Evolutionary conservation across 805 yeast genomes (phyloP).

Genomic region (Starmerella bacillaris): DNA sequence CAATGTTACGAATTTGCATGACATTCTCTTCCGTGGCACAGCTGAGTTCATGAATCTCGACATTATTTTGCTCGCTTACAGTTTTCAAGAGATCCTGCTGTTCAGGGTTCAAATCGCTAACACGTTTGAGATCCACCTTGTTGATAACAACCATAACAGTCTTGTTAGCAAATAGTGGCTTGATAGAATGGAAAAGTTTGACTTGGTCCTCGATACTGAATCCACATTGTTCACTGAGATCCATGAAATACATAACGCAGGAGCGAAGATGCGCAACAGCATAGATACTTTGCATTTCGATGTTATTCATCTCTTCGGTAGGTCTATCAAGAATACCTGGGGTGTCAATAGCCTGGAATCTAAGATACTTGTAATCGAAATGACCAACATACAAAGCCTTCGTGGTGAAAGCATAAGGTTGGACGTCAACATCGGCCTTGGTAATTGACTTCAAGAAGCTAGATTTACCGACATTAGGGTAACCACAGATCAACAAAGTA

Average conservation of each 20-base stretch:
- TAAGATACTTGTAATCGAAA: slow-evolving; percentile 89
- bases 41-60: slow-evolving; percentile 82
- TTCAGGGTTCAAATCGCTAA: slow-evolving; percentile 65
- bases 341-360: slow-evolving; percentile 98
- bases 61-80: slow-evolving; percentile 43
- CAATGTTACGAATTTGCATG: slow-evolving; percentile 88
- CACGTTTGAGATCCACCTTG: slow-evolving; percentile 76
- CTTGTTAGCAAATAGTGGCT: slow-evolving; percentile 93
- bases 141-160: slow-evolving; percentile 89
- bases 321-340: slow-evolving; percentile 98
- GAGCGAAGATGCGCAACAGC: slow-evolving; percentile 97
- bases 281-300: slow-evolving; percentile 97
- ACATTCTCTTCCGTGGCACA: slow-evolving; percentile 89
- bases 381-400: slow-evolving; percentile 95
- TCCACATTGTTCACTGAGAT: slow-evolving; percentile 97
- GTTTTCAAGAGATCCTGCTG: slow-evolving; percentile 54
- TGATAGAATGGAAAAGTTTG: slow-evolving; percentile 86
- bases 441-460: slow-evolving; percentile 85
- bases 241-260: slow-evolving; percentile 94
- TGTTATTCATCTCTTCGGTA: slow-evolving; percentile 98
- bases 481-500: slow-evolving; percentile 92
- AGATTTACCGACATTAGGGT: slow-evolving; percentile 98
- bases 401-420: slow-evolving; percentile 98
- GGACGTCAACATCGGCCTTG: slow-evolving; percentile 96
- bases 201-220: slow-evolving; percentile 95